Conservation (phyloP, 257 asterid species). For the Henckelia pumila region DNA sequence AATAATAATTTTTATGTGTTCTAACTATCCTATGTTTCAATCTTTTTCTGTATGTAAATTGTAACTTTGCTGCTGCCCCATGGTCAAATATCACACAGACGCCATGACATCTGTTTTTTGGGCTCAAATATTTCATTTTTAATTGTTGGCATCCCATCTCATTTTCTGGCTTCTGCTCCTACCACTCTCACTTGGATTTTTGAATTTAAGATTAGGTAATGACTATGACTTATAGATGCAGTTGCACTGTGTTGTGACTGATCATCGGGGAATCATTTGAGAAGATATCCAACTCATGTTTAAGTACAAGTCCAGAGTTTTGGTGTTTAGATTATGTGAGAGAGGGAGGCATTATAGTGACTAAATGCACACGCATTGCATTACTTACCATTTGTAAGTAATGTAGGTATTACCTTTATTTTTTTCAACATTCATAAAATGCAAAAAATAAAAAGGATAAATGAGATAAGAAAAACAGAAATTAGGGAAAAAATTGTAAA, state of each 20-base stretch:
- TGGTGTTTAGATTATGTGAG: not conserved
- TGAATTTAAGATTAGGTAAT: not conserved
- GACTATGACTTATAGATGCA: not conserved
- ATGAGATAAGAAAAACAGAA: no score
- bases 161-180: not conserved
- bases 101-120: not conserved
- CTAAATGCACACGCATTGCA: no score
- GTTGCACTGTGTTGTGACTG: not conserved
- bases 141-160: not conserved
- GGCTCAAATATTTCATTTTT: not conserved
- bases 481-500: no score
- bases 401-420: no score
- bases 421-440: no score
- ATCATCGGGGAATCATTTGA: not conserved
- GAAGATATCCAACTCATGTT: not conserved
- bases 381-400: no score
- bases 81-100: not conserved
- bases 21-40: not conserved
- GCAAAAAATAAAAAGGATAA: no score
- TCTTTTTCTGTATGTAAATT: not conserved
- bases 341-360: not conserved
- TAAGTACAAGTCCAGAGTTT: not conserved
- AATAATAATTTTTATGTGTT: no score
- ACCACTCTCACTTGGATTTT: not conserved
- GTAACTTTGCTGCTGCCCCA: not conserved